Evolutionary conservation across 1,284 basidiomycete genomes (phyloP), one percentile per base, ranked within the genome.

Genomic region (Heimioporus punctisporus): DNA sequence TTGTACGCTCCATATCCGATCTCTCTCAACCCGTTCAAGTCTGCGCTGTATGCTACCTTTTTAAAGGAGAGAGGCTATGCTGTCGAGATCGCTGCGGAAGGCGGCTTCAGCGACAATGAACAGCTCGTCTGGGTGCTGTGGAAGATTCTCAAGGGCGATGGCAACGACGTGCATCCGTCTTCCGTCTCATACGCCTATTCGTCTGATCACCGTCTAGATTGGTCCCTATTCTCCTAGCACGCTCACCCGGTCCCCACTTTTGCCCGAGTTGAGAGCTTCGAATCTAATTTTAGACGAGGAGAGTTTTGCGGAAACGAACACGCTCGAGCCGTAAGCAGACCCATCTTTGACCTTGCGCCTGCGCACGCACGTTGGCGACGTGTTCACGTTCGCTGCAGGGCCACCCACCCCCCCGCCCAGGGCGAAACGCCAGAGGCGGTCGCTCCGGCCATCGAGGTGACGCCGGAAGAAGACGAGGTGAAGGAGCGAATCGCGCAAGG

Each of bases 71-170:
- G 85, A 59, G 82, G 84, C 59, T 73, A 74, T 62, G 87, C 88
- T 19, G 72, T 80, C 41, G 71, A 67, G 52, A 69, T 83, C 50
- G 73, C 83, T 28, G 74, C 72, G 34, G 74, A 77, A 31, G 84
- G 82, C 43, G 80, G 79, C 24, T 73, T 77, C 49, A 80, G 80
- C 57, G 79, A 84, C 51, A 88, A 82, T 66, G 88, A 91, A 65
- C 89, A 89, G 63, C 74, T 91, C 46, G 85, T 90, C 34, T 91
- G 89, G 88, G 88, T 91, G 34, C 74, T 91, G 52, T 91, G 88
- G 88, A 91, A 91, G 73, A 87, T 91, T 54, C 72, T 91, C 52
- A 87, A 83, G 65, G 89, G 89, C 47, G 88, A 90, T 65, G 89
- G 89, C 12, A 83, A 82, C 57, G 88, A 91, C 76, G 89, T 90